Percentiles rank a stretch among this genome's conserved stretches.
phyloP scores from a whole-genome alignment of 2,329 filamentous ascomycete species.

The Thelonectria rubi region DNA sequence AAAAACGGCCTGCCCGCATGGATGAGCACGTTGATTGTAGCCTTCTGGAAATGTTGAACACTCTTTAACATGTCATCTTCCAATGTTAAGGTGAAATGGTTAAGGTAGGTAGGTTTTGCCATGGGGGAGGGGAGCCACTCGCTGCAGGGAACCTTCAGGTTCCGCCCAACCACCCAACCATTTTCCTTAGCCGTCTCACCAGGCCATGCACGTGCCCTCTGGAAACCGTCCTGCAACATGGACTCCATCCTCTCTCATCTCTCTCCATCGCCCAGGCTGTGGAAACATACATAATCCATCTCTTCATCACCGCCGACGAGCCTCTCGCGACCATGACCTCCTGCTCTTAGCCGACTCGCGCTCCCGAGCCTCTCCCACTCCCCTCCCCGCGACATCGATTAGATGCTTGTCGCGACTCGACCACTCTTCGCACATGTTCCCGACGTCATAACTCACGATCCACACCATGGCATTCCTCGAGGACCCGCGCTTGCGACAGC shows the following conservation, averaged over 20 bases:
- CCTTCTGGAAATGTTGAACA: too few relatives aligned
- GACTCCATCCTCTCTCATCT: slow-evolving; percentile 34
- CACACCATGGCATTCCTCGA: slow-evolving; percentile 68
- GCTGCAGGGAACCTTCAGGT: not conserved
- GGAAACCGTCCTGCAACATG: slow-evolving; percentile 27
- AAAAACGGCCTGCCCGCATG: too few relatives aligned
- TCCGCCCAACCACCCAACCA: slow-evolving; percentile 42
- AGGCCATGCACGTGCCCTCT: slow-evolving; percentile 39
- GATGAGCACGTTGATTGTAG: too few relatives aligned
- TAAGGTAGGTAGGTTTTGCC: too few relatives aligned
- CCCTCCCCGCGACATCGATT: not conserved
- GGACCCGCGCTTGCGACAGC: slow-evolving; percentile 90
- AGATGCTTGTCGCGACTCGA: slow-evolving; percentile 2
- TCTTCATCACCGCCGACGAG: slow-evolving; percentile 24
- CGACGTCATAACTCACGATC: slow-evolving; percentile 43
- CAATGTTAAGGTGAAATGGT: slow-evolving; percentile 6
- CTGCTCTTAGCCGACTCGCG: slow-evolving; percentile 18
- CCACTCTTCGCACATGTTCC: slow-evolving; percentile 30
- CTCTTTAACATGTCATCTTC: too few relatives aligned
- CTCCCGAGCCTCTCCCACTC: slow-evolving; percentile 1
- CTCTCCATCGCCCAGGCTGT: slow-evolving; percentile 24
- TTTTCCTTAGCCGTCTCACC: slow-evolving; percentile 36
- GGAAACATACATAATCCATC: slow-evolving; percentile 26
- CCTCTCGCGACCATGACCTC: slow-evolving; percentile 31
- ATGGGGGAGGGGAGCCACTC: slow-evolving; percentile 21